Conservation (phyloP, 345 rosid species). For the Eucalyptus victrix region DNA sequence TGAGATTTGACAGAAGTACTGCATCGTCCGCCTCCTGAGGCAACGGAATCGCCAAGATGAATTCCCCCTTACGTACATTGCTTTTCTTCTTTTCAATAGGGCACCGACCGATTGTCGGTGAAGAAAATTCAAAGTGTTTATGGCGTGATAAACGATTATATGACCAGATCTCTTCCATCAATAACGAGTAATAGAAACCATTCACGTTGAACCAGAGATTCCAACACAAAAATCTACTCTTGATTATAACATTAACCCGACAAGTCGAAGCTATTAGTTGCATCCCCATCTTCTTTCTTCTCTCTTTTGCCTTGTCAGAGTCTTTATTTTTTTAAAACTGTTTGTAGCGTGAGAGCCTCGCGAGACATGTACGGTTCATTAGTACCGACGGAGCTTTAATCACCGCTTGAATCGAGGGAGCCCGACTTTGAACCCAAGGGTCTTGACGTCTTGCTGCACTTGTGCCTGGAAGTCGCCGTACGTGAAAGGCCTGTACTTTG, state of each 20-base stretch:
- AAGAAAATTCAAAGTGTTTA: background rate
- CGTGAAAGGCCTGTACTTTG: conserved; percentile 63
- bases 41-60: background rate
- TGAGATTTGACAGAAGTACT: background rate
- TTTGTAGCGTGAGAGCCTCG: background rate
- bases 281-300: background rate
- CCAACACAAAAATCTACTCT: background rate
- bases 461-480: conserved; percentile 57
- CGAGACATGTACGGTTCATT: background rate
- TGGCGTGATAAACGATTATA: background rate
- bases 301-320: background rate
- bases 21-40: background rate
- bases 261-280: background rate
- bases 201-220: background rate
- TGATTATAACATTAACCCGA: background rate
- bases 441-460: conserved; percentile 51
- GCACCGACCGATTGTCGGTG: background rate
- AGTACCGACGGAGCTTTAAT: background rate
- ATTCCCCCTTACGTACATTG: background rate
- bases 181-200: background rate
- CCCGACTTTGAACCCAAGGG: conserved; percentile 55
- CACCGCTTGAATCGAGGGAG: conserved; percentile 41
- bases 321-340: background rate
- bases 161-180: background rate
- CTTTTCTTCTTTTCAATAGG: background rate